phyloP scores from a whole-genome alignment of 805 yeast species.

The Saccharomycopsis sp. region DNA sequence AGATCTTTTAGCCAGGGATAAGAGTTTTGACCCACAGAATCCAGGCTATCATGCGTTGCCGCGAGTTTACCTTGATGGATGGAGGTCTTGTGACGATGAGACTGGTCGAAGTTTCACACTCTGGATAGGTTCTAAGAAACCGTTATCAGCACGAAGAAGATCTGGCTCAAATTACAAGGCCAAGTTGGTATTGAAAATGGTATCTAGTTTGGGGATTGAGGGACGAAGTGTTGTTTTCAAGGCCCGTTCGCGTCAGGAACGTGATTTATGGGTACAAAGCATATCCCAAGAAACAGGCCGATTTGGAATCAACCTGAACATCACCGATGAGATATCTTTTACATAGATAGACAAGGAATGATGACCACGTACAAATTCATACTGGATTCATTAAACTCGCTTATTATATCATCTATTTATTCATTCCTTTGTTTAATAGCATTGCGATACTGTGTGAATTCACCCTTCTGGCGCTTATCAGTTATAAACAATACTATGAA shows the following conservation, averaged over 20 bases:
- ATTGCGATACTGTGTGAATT: too few species aligned
- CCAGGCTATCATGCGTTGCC: conserved; percentile 62
- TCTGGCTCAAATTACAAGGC: conserved; percentile 26
- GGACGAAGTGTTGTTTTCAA: conserved; percentile 69
- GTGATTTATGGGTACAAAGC: conserved; percentile 69
- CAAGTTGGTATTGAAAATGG: conserved; percentile 38
- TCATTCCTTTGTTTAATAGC: too few species aligned
- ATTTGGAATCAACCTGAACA: conserved; percentile 1
- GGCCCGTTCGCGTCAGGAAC: conserved; percentile 74
- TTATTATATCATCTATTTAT: too few species aligned
- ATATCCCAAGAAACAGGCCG: conserved; percentile 19
- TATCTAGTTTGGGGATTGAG: conserved; percentile 53
- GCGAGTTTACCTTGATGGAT: conserved; percentile 72
- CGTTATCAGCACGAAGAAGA: conserved; percentile 14
- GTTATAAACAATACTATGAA: too few species aligned
- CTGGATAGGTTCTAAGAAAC: conserved; percentile 70
- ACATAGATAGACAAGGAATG: not conserved
- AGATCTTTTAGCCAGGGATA: conserved; percentile 46
- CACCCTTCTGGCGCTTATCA: too few species aligned
- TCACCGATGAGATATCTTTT: not conserved
- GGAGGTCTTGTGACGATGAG: conserved; percentile 77
- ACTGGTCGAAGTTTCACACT: conserved; percentile 69
- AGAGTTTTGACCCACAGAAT: conserved; percentile 38
- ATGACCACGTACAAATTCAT: not conserved
- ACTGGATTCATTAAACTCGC: too few species aligned